Percentiles rank a stretch among this genome's conserved stretches.
Evolutionary conservation across 2,329 filamentous ascomycete genomes (phyloP).

Genomic region (Bipolaris gigantea): DNA sequence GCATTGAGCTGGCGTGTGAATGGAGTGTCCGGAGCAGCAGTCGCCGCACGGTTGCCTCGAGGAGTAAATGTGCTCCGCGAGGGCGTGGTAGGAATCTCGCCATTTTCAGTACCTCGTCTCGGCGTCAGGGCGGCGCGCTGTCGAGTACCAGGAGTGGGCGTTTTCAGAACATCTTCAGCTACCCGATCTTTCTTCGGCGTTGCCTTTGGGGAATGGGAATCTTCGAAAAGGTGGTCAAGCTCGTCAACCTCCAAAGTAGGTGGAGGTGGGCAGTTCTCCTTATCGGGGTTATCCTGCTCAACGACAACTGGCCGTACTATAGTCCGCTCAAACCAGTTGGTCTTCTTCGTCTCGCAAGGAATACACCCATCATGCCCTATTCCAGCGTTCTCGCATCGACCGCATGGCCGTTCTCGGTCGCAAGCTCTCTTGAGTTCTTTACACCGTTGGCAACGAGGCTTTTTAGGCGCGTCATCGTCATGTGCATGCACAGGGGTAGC

Average conservation of each 20-base stretch:
- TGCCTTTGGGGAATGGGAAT: conserved; percentile 60
- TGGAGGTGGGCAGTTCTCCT: conserved; percentile 59
- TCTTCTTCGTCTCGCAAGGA: conserved; percentile 21
- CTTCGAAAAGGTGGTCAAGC: conserved; percentile 68
- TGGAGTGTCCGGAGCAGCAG: conserved; percentile 53
- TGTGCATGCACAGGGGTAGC: conserved; percentile 6
- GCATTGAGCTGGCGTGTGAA: conserved; percentile 66
- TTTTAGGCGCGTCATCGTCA: conserved; percentile 21
- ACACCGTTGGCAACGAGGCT: conserved; percentile 30
- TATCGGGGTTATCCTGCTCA: conserved; percentile 48
- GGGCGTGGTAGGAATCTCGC: conserved; percentile 25
- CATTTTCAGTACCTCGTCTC: conserved; percentile 25
- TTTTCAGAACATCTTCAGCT: conserved; percentile 50
- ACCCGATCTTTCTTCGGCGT: conserved; percentile 63
- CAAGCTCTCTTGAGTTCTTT: conserved; percentile 28
- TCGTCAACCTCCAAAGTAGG: conserved; percentile 51
- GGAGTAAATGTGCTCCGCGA: conserved; percentile 45
- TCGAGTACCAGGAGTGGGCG: conserved; percentile 47
- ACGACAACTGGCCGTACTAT: conserved; percentile 12
- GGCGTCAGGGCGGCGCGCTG: conserved; percentile 43
- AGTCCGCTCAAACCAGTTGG: conserved; percentile 23
- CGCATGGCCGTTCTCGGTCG: conserved; percentile 32
- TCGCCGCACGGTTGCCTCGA: conserved; percentile 37
- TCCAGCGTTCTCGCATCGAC: conserved; percentile 25
- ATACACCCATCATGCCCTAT: conserved; percentile 28